Base-by-base conservation (phyloP, 176 grass and related monocot genomes). In the Avena eriantha region DNA sequence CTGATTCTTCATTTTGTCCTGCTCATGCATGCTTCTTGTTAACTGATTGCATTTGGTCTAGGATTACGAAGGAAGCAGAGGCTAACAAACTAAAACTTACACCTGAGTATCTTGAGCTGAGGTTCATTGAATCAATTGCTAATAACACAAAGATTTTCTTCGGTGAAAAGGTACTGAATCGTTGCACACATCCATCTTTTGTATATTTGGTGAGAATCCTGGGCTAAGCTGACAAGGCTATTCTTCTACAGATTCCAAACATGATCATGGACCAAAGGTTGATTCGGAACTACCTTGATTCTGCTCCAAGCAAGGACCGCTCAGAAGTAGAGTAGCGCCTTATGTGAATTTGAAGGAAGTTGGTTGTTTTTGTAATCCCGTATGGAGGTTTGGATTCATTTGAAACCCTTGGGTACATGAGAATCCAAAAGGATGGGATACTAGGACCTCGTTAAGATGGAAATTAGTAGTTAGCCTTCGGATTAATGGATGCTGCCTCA, bases 91-190 rank as follows among this genome's bases (percentile, higher is more conserved):
- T 93, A n/a, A 99, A 97, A 78, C 97, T 99, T 82, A 95, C 97
- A 65, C 90, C 97, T 6, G 85, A 97, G 81, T 99, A 79, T 88
- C 94, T 97, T 80, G 87, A 99, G 88, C 87, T 99, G 66, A 99
- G 89, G 80, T 99, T 97, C 71, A 99, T 99, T 19, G 94, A 99
- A 89, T 88, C 94, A 50, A 92, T 99, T 76, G 82, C 92, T 10
- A 99, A 99, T 64, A 99, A 99, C 84, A 94, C 94, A 21, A 99
- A 97, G 88, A 97, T 99, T 76, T 99, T 95, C 86, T 99, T 99
- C 17, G 97, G 97, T 81, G 92, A 99, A 39, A 97, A 99, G 91
- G 97, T 99, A 88, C 17, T 16, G 4, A 74, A 78, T 46, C 54
- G 7, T 34, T 83, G 10, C 18, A 58, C 7, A 50, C 24, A 29